A percentile compares a stretch with the other conserved stretches of the same genome.
phyloP scores from a whole-genome alignment of 2,329 filamentous ascomycete species.

The Penicillium frequentans region DNA sequence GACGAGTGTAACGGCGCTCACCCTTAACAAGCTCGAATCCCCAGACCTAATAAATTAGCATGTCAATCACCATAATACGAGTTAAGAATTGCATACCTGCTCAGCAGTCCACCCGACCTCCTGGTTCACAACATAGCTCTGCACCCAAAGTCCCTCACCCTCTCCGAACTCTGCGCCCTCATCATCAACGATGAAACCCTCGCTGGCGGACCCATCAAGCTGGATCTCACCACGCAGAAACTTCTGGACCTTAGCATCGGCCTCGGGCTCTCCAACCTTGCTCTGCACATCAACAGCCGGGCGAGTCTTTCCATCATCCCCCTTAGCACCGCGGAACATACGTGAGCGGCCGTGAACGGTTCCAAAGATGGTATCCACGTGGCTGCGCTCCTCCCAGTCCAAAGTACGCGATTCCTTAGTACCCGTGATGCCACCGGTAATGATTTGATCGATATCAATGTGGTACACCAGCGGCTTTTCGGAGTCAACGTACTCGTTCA shows the following conservation, averaged over 20 bases:
- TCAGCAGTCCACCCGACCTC: slow-evolving; percentile 55
- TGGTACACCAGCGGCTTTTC: slow-evolving; percentile 50
- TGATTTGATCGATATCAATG: slow-evolving; percentile 71
- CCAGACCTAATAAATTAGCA: slow-evolving; percentile 40
- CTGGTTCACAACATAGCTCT: slow-evolving; percentile 52
- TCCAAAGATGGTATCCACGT: slow-evolving; percentile 80
- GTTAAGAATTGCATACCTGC: slow-evolving; percentile 41
- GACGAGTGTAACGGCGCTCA: slow-evolving; percentile 43
- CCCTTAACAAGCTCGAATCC: slow-evolving; percentile 47
- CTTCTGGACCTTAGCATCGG: slow-evolving; percentile 37
- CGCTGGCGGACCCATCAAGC: slow-evolving; percentile 57
- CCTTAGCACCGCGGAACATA: slow-evolving; percentile 45
- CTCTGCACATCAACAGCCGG: slow-evolving; percentile 37
- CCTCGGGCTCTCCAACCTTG: slow-evolving; percentile 38
- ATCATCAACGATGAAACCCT: slow-evolving; percentile 61
- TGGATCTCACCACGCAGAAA: slow-evolving; percentile 44
- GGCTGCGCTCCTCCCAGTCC: slow-evolving; percentile 62
- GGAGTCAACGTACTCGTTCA: slow-evolving; percentile 56
- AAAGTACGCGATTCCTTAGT: slow-evolving; percentile 60
- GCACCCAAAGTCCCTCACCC: slow-evolving; percentile 46
- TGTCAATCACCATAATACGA: background rate
- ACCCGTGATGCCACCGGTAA: slow-evolving; percentile 69
- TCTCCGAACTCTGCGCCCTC: slow-evolving; percentile 46
- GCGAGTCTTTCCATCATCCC: slow-evolving; percentile 38
- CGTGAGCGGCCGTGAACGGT: slow-evolving; percentile 61